phyloP scores from a whole-genome alignment of 1,284 basidiomycete species.

The Limonomyces culmigenus region DNA sequence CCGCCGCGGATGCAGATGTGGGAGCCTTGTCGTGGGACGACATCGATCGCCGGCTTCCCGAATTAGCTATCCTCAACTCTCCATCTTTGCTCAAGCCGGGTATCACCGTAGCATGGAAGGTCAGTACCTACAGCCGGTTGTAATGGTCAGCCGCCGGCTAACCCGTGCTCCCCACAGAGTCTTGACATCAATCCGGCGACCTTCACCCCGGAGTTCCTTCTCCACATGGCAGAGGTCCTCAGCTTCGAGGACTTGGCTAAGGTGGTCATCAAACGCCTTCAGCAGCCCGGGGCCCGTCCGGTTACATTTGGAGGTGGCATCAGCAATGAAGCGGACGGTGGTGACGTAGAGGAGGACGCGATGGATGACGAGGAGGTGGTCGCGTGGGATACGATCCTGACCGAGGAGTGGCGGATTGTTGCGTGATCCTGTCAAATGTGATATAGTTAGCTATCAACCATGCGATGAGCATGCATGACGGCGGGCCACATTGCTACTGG shows the following conservation, averaged over 20 bases:
- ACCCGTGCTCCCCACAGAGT: slow-evolving; percentile 16
- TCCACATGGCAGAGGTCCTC: slow-evolving; percentile 23
- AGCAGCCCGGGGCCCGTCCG: neutral
- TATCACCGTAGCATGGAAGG: slow-evolving; percentile 34
- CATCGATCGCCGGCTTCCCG: neutral
- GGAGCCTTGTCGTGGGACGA: neutral
- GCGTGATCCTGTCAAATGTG: too few species aligned
- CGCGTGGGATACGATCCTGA: too few species aligned
- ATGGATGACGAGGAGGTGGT: too few species aligned
- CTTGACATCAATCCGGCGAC: slow-evolving; percentile 35
- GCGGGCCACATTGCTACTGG: too few species aligned
- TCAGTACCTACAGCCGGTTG: too few species aligned
- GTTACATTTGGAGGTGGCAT: too few species aligned
- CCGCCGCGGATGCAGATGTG: too few species aligned
- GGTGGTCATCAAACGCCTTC: neutral
- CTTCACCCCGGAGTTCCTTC: slow-evolving; percentile 32
- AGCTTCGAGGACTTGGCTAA: slow-evolving; percentile 7
- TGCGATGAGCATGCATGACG: too few species aligned
- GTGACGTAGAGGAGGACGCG: too few species aligned
- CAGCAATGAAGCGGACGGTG: too few species aligned
- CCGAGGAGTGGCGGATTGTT: too few species aligned
- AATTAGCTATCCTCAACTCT: neutral
- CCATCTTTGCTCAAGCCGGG: slow-evolving; percentile 15
- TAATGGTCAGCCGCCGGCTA: neutral
- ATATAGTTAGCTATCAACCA: too few species aligned